A percentile compares a stretch with the other conserved stretches of the same genome.
These are phyloP conservation scores for Russula abietina DNA, from an alignment of 768 basidiomycete species.

Conservation along the genomic window DNA sequence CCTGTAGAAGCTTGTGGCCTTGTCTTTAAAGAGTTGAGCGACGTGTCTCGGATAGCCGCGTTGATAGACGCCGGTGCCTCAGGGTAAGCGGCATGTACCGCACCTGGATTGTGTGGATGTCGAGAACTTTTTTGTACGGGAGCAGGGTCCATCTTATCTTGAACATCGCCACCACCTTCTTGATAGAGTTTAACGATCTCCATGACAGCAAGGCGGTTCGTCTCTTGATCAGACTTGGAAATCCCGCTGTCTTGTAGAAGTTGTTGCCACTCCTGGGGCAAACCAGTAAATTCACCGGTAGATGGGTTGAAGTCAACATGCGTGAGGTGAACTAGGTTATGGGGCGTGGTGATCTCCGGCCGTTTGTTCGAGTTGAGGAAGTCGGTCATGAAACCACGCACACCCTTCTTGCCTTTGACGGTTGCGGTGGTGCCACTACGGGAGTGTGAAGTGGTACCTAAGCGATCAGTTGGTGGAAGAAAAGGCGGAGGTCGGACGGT, in stretches of 20 bases:
- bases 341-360: constrained; percentile 92
- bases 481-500: too few species aligned
- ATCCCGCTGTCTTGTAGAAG: constrained; percentile 93
- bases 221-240: constrained; percentile 89
- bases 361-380: constrained; percentile 63
- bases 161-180: constrained; percentile 71
- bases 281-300: constrained; percentile 60
- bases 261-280: constrained; percentile 47
- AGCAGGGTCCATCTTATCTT: constrained; percentile 70
- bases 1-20: constrained; percentile 6
- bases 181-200: constrained; percentile 99
- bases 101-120: too few species aligned
- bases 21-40: constrained; percentile 14
- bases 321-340: constrained; percentile 30
- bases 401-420: constrained; percentile 59
- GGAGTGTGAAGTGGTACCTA: too few species aligned
- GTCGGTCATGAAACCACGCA: constrained; percentile 59
- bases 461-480: too few species aligned
- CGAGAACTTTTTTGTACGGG: constrained; percentile 26
- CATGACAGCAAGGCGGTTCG: constrained; percentile 95
- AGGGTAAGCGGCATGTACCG: constrained; percentile 9
- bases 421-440: too few species aligned
- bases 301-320: not conserved
- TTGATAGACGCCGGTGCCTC: constrained; percentile 27
- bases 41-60: constrained; percentile 7